Evolutionary conservation across 1,284 basidiomycete species (phyloP).

Genomic region (Ustilago nuda): DNA sequence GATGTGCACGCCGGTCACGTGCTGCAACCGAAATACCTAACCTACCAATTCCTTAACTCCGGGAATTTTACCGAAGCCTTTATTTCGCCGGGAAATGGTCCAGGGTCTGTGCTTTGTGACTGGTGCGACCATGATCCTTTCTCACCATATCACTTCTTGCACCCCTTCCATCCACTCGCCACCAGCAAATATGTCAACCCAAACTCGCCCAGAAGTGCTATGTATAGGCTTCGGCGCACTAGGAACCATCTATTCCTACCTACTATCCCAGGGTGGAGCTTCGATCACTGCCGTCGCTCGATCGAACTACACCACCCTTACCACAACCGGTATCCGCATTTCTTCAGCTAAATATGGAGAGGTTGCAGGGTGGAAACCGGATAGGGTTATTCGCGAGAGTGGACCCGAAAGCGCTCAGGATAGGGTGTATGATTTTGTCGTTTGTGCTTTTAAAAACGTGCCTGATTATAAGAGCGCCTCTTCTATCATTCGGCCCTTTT

Average conservation of each 20-base stretch:
- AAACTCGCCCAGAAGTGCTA: slow-evolving; percentile 65
- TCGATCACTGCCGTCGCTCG: slow-evolving; percentile 81
- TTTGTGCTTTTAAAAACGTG: slow-evolving; percentile 79
- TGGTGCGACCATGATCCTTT: background rate
- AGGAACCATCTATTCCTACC: slow-evolving; percentile 74
- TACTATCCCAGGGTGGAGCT: slow-evolving; percentile 76
- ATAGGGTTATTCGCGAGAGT: slow-evolving; percentile 73
- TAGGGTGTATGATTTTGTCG: slow-evolving; percentile 74
- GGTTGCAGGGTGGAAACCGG: slow-evolving; percentile 75
- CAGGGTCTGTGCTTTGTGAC: background rate
- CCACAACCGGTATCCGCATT: slow-evolving; percentile 73
- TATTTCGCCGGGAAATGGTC: too few relatives aligned
- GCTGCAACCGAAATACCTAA: background rate
- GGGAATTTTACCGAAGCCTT: background rate
- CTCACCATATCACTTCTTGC: background rate
- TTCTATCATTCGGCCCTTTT: slow-evolving; percentile 74
- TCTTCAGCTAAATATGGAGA: slow-evolving; percentile 76
- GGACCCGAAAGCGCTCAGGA: slow-evolving; percentile 75
- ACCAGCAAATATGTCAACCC: background rate
- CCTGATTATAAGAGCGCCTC: slow-evolving; percentile 77
- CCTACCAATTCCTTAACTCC: background rate
- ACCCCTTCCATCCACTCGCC: background rate
- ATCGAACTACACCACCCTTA: slow-evolving; percentile 77
- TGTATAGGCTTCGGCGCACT: slow-evolving; percentile 73
- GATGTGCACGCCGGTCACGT: too few relatives aligned